These are phyloP conservation scores for Fraxinus excelsior DNA, from an alignment of 257 asterid genomes.

Conservation along the genomic window DNA sequence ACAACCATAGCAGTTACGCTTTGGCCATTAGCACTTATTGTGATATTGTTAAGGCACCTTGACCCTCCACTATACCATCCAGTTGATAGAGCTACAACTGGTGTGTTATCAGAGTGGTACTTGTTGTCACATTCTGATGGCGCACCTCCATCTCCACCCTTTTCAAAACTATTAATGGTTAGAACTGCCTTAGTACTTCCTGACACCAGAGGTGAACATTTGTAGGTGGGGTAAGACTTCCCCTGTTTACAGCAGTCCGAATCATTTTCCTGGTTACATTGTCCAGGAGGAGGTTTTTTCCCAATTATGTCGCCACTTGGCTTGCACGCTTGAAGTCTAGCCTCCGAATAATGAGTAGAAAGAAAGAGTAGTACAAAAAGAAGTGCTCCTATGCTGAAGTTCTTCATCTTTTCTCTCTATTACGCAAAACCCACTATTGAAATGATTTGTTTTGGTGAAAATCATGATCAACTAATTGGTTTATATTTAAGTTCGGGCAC, in stretches of 20 bases:
- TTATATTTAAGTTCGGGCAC: not conserved
- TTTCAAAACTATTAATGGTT: constrained; percentile 45
- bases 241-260: constrained; percentile 48
- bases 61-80: constrained; percentile 46
- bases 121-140: constrained; percentile 46
- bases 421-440: not conserved
- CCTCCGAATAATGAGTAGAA: not conserved
- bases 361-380: not conserved
- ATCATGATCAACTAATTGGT: not conserved
- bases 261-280: constrained; percentile 41
- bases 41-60: constrained; percentile 33
- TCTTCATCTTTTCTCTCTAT: not conserved
- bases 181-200: constrained; percentile 38
- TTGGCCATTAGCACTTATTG: constrained; percentile 31
- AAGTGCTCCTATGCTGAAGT: not conserved
- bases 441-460: not conserved
- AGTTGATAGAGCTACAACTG: constrained; percentile 42
- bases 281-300: constrained; percentile 40
- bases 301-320: constrained; percentile 44
- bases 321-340: constrained; percentile 19
- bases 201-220: constrained; percentile 37
- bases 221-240: constrained; percentile 32
- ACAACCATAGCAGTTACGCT: constrained; percentile 42
- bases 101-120: constrained; percentile 40
- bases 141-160: constrained; percentile 52